Conservation (phyloP, 257 asterid species). For the Marsdenia floribunda region DNA sequence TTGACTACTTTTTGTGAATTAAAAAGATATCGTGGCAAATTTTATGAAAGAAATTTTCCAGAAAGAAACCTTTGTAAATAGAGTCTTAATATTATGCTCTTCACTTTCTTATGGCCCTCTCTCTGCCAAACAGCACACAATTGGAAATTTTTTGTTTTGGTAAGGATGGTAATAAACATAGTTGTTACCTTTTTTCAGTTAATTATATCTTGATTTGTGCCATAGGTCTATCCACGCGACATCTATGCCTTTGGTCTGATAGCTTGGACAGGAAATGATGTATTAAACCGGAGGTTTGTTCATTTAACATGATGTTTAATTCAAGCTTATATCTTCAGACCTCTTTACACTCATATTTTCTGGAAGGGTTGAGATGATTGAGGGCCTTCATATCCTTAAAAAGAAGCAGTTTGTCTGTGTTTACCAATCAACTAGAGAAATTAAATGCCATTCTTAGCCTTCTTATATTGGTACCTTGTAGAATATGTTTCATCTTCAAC, state of each 20-base stretch:
- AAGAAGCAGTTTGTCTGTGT: neutral
- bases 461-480: neutral
- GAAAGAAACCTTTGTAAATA: no score
- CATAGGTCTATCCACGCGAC: slow-evolving; percentile 87
- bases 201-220: slow-evolving; percentile 2
- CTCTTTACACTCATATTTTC: neutral
- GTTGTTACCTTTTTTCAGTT: neutral
- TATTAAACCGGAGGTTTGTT: slow-evolving; percentile 74
- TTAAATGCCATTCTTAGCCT: neutral
- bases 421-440: slow-evolving; percentile 3
- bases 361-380: neutral
- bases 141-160: neutral
- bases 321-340: neutral
- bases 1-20: no score
- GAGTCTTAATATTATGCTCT: neutral
- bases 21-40: no score
- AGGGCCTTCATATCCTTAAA: neutral
- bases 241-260: slow-evolving; percentile 89
- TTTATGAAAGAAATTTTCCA: no score
- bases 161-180: neutral
- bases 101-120: neutral
- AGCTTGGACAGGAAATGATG: slow-evolving; percentile 98
- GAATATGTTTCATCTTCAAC: neutral
- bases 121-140: neutral
- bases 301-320: neutral